Base-by-base conservation (phyloP, 148 eudicot genomes). In the Chenopodium album region DNA sequence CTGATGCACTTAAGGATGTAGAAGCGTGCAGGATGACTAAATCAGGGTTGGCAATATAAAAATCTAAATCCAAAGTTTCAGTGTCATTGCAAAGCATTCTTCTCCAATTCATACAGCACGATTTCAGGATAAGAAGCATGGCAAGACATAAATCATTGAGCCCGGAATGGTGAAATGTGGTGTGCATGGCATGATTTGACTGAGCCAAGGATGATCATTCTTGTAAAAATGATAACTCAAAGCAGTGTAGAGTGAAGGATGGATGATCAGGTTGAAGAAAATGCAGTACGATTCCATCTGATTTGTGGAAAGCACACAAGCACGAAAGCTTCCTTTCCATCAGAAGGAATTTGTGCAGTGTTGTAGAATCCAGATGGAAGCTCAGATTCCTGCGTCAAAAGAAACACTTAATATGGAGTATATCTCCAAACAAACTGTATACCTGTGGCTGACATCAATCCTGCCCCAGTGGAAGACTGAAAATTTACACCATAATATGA, bases 301-400 rank as follows among this genome's bases (percentile, higher is more conserved):
- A 73, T 82, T 83, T 76, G 88, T 82, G 87, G 88, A 81, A 88
- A 83, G 92, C 89, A 91, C 86, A 88, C 86, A 90, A 85, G 87
- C 89, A 86, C 88, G 77, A 85, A 81, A 84, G 84, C 86, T 89
- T 88, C 90, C 92, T 80, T 83, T 85, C 93, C 89, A 89, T 83
- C 89, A 91, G 86, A 89, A 80, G 83, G 82, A 85, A 87, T 75
- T 77, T 73, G 71, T 82, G 91, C 90, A 89, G 89, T 89, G 91
- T 85, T 87, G 90, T 87, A 82, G 83, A 88, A 87, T 89, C 91
- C 91, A 88, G 88, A 91, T 85, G 92, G 91, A 92, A 93, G 93
- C 90, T 90, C 97, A 89, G 66, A 88, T 87, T 92, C 98, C 97
- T 95, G 99, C 97, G 93, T 88, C 89, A 95, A 95, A 94, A 89